Evolutionary conservation across 1,284 basidiomycete species (phyloP), one percentile per base, ranked within the genome.

Genomic region (Wolfiporia cocos): DNA sequence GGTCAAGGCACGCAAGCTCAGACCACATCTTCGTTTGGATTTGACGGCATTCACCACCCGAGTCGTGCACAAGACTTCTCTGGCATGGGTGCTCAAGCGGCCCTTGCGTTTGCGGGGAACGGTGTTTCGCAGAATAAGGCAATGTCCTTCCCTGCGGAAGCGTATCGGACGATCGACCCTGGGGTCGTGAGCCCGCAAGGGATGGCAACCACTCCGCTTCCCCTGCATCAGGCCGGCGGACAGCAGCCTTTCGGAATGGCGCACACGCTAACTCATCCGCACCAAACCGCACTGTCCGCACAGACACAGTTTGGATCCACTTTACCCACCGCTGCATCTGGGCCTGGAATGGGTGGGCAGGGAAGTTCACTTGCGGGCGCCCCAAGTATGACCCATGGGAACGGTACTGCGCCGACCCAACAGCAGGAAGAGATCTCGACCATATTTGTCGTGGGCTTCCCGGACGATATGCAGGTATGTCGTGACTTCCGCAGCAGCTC

Each of bases 381-480:
- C 43, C 62, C 59, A 35, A 47, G 51, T 41, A 37, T 62, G 47
- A 59, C 48, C 50, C 52, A 57, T 37, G 42, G 54, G 43, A 58
- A 53, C 46, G 58, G 55, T 9, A 43, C 54, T 43, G 47, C 54
- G 17, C 52, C 54, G 42, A 49, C 35, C 41, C 50, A 49, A 34
- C 57, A 60, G 46, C 57, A 85, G 46, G 93, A 97, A 60, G 93
- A 97, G 55, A 97, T 98, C 46, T 94, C 90, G 17, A 99, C 95
- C 2, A 95, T 99, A 49, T 99, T 99, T 55, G 94, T 99, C 1
- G 95, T 98, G 22, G 95, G 95, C 1, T 99, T 99, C 63, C 95
- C 95, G 2, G 96, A 99, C 50, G 95, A 99, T 60, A 98, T 99
- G 89, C 85, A 88, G 74, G 93, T 90, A 57, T 52, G 87, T 76